Percentiles rank a stretch among this genome's conserved stretches.
These are phyloP conservation scores for Arabis hirsuta DNA, from an alignment of 345 rosid species.

Conservation along the genomic window DNA sequence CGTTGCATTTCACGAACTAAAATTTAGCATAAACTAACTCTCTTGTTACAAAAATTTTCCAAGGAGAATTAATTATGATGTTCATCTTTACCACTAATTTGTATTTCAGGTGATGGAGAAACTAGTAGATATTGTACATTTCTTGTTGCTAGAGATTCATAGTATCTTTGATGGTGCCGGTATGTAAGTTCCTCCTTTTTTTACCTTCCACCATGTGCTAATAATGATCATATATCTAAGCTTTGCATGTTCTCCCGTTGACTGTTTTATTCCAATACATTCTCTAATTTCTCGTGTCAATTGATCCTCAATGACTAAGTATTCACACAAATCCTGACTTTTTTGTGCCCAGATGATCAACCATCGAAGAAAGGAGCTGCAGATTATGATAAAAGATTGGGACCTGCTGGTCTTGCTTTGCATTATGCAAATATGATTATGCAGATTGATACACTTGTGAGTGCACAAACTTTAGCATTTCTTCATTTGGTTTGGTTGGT, in stretches of 20 bases:
- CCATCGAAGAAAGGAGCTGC: conserved; percentile 39
- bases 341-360: conserved; percentile 41
- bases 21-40: conserved; percentile 3
- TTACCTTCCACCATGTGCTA: conserved; percentile 25
- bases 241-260: not conserved
- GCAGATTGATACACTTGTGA: conserved; percentile 85
- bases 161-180: conserved; percentile 70
- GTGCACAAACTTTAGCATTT: conserved; percentile 40
- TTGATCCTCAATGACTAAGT: conserved; percentile 11
- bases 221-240: conserved; percentile 15
- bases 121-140: conserved; percentile 90
- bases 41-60: not conserved
- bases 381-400: conserved; percentile 57
- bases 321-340: not conserved
- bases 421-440: conserved; percentile 79
- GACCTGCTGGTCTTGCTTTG: conserved; percentile 83
- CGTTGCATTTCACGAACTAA: conserved; percentile 5
- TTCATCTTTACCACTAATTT: conserved; percentile 18
- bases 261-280: conserved; percentile 5
- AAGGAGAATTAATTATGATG: conserved; percentile 6
- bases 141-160: conserved; percentile 83
- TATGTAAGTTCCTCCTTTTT: conserved; percentile 52
- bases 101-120: conserved; percentile 83
- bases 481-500: conserved; percentile 32
- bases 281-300: not conserved